Evolutionary conservation across 352 stramenopile species (phyloP), one percentile per base, ranked within the genome.

Genomic region (Globisporangium barbulae): DNA sequence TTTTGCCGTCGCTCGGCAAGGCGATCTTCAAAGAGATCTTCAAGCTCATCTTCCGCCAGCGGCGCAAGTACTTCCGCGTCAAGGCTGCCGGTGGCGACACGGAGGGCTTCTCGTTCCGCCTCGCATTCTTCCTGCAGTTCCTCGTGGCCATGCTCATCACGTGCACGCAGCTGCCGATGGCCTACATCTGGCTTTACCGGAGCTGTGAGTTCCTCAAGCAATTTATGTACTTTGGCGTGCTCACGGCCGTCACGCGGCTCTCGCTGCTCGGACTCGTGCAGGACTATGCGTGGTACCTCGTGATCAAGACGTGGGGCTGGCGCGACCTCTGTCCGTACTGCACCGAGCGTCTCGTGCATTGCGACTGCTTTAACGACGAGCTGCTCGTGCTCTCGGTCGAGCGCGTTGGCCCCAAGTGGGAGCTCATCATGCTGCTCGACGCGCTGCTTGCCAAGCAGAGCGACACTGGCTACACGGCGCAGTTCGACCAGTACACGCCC

Each of bases 21-120:
- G 81, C 81, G 52, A 59, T 88, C 19, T 90, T 90, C 59, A 90
- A 90, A 50, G 81, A 90, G 67, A 72, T 90, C 31, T 90, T 88
- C 65, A 90, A 90, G 65, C 68, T 90, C 35, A 88, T 90, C 55
- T 90, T 90, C 59, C 72, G 81, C 17, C 81, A 90, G 53, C 71
- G 81, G 9, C 81, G 81, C 68, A 87, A 85, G 63, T 90, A 78
- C 56, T 90, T 79, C n/a, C 75, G 81, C 5, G 61, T 83, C 17
- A 79, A 82, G 33, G 74, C 76, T 0, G 35, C 54, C 0, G 78
- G 78, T n/a, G 75, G 73, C 0, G 65, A 88, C 48, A 73, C 81
- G 0, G 71, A 56, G 1, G 59, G 67, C 0, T 90, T 90, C 56
- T 88, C 78, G 1, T 87, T 88, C 58, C 74, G 81, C 1, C 49